A percentile compares a stretch with the other conserved stretches of the same genome.
These are phyloP conservation scores for Lablab purpureus DNA, from an alignment of 306 rosid genomes.

Conservation along the genomic window DNA sequence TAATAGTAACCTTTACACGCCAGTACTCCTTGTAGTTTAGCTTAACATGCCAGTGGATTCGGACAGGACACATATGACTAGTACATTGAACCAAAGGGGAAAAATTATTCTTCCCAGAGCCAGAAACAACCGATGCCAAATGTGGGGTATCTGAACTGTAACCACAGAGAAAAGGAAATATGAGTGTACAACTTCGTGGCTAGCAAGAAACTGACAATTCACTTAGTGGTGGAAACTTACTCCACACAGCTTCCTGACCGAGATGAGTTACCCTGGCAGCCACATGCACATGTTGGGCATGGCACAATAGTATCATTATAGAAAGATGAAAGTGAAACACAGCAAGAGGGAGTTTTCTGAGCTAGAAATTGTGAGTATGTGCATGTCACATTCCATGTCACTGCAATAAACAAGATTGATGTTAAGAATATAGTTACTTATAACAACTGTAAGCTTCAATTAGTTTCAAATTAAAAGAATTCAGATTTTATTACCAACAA, in stretches of 20 bases:
- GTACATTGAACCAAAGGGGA: constrained; percentile 87
- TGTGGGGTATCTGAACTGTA: constrained; percentile 68
- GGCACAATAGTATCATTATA: constrained; percentile 78
- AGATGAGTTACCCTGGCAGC: constrained; percentile 66
- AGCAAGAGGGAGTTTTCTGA: constrained; percentile 77
- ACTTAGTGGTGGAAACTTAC: constrained; percentile 53
- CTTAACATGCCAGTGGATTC: constrained; percentile 94
- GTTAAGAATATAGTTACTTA: background rate
- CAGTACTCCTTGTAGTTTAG: constrained; percentile 83
- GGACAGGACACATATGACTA: constrained; percentile 85
- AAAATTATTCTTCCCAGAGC: constrained; percentile 50
- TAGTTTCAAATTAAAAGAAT: background rate
- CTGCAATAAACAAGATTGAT: constrained; percentile 57
- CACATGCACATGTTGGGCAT: constrained; percentile 83
- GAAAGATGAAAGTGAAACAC: constrained; percentile 88
- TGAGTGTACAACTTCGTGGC: background rate
- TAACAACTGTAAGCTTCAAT: background rate
- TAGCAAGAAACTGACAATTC: constrained; percentile 22
- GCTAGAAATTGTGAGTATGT: constrained; percentile 90
- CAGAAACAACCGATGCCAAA: constrained; percentile 74
- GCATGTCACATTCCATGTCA: constrained; percentile 93
- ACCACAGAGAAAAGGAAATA: constrained; percentile 30
- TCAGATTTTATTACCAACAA: constrained; percentile 12
- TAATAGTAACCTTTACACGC: constrained; percentile 83
- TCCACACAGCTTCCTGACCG: constrained; percentile 67